A percentile compares a stretch with the other conserved stretches of the same genome.
Conservation (phyloP, 805 yeast species). For the Saccharomycopsis fibuligera region DNA sequence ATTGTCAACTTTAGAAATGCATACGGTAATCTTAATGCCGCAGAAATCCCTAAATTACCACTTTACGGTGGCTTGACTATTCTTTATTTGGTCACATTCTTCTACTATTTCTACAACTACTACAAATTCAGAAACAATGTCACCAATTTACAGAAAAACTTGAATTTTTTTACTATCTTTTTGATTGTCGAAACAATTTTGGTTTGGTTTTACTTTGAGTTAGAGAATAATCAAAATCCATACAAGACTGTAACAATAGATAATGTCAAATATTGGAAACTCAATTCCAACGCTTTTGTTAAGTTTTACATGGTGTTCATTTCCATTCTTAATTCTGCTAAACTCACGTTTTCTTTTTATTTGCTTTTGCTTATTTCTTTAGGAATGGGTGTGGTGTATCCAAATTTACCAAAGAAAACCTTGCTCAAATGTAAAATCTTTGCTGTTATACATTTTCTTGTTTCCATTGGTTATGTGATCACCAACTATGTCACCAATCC, state of each 20-base stretch:
- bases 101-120: conserved; percentile 80
- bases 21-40: conserved; percentile 81
- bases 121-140: conserved; percentile 81
- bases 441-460: conserved; percentile 49
- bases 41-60: conserved; percentile 87
- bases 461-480: conserved; percentile 48
- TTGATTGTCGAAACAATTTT: conserved; percentile 79
- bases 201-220: conserved; percentile 87
- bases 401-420: conserved; percentile 65
- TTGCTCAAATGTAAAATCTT: conserved; percentile 68
- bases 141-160: conserved; percentile 83
- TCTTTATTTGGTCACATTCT: conserved; percentile 72
- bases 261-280: conserved; percentile 31
- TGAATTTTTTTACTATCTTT: conserved; percentile 78
- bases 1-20: conserved; percentile 84
- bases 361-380: conserved; percentile 75
- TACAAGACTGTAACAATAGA: conserved; percentile 10
- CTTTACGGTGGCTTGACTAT: conserved; percentile 82
- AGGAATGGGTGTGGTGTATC: conserved; percentile 92
- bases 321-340: conserved; percentile 71
- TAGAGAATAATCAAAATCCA: conserved; percentile 49
- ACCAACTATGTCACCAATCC: conserved; percentile 47
- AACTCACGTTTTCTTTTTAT: conserved; percentile 84
- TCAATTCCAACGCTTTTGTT: conserved; percentile 44
- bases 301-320: conserved; percentile 72